Evolutionary conservation across 164 flowering plant species (phyloP), one percentile per base, ranked within the genome.

Genomic region (Vitis cinerea): DNA sequence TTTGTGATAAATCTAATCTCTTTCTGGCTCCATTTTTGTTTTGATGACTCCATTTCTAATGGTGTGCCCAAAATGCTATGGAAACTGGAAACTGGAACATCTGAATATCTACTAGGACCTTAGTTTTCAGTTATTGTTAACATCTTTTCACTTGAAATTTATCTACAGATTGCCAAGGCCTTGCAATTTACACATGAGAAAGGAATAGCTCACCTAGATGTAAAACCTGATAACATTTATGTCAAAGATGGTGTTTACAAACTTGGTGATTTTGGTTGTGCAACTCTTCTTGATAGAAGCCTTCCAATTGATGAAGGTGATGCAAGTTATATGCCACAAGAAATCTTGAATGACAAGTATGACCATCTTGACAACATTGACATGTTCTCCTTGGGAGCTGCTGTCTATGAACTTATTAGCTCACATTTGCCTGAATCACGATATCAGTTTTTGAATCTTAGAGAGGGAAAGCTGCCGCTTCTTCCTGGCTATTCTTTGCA

Each of bases 241-340:
- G 87, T 91, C 48, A 93, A 89, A 75, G 78, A 87, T 68, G 92
- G 94, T 69, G 76, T 86, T 69, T 93, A 86, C 74, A 95, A 95
- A 79, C 97, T 95, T 74, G 99, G 99, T 59, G 99, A 95, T 76
- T 90, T 95, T 78, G 99, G 99, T 67, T 90, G 97, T 80, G 93
- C 97, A 49, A 93, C 94, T 30, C 91, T 84, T 12, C 73, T 91
- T 2, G 82, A 93, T 72, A 76, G 79, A 61, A 91, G 90, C 79
- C 77, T 95, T 58, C 90, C 97, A 10, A 79, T 93, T 69, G 99
- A 95, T 76, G 98, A 93, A 76, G 98, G 99, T 2, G 99, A 93
- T 86, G 96, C 94, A 27, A 89, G 98, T 1, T 95, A 95, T 75
- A 90, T 91, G 98, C 97, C 99, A 70, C 92, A 78, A 65, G 98